These are phyloP conservation scores for Fraxinus angustifolia DNA, from an alignment of 305 asterid genomes.

Conservation along the genomic window DNA sequence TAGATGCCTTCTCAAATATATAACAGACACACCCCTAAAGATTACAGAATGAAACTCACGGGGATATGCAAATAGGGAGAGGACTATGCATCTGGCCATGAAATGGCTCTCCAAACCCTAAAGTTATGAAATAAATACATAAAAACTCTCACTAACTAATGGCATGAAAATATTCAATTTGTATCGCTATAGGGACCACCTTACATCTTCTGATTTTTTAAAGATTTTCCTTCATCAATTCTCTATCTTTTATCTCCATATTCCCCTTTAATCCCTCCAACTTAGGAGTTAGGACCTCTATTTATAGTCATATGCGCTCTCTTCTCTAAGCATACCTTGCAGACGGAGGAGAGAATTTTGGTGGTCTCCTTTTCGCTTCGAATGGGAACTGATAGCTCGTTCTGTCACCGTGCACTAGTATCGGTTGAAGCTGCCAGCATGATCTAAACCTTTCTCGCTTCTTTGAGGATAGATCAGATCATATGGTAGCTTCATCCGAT, in stretches of 20 bases:
- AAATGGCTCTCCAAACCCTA: slow-evolving; percentile 39
- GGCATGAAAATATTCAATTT: slow-evolving; percentile 79
- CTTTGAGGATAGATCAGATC: slow-evolving; percentile 50
- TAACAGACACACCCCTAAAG: background rate
- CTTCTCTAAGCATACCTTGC: slow-evolving; percentile 28
- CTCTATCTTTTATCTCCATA: slow-evolving; percentile 36
- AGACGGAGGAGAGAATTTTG: slow-evolving; percentile 1
- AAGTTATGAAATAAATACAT: slow-evolving; percentile 47
- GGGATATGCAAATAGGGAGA: background rate
- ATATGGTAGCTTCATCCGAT: slow-evolving; percentile 71
- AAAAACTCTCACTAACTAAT: slow-evolving; percentile 41
- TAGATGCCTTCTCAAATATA: slow-evolving; percentile 1
- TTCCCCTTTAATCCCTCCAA: slow-evolving; percentile 26
- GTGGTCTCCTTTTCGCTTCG: background rate
- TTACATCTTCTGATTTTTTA: background rate
- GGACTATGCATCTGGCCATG: background rate
- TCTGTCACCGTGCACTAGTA: slow-evolving; percentile 23
- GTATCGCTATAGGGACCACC: slow-evolving; percentile 52
- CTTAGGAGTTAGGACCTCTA: slow-evolving; percentile 35
- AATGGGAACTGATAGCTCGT: background rate
- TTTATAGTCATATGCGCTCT: slow-evolving; percentile 39
- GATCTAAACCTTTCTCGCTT: slow-evolving; percentile 39
- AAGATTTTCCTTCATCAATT: slow-evolving; percentile 39
- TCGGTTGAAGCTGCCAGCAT: slow-evolving; percentile 54
- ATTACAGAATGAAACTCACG: background rate